Evolutionary conservation across 768 basidiomycete species (phyloP), one percentile per base, ranked within the genome.

Genomic region (Tulasnella sp.): DNA sequence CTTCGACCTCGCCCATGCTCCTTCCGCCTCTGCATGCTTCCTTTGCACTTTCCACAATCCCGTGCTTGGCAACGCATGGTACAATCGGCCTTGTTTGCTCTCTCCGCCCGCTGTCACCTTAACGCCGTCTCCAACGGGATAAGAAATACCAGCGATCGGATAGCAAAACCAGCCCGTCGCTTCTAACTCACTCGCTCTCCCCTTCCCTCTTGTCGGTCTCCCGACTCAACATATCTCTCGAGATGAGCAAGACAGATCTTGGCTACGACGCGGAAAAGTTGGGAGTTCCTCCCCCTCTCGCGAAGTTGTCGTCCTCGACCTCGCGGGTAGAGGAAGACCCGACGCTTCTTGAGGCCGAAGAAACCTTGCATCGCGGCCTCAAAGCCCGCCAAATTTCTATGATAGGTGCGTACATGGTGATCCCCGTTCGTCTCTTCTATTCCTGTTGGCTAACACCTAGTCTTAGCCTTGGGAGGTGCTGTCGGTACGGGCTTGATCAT

Each of bases 401-500:
- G 84, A 87, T 88, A 74, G 62, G 79, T 41, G 47, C 16, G 41
- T 29, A 16, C 41, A n/a, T n/a, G 22, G 9, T 34, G 62, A 29
- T 22, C 17, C n/a, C 11, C 29, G 5, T 62, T 36, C 37, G 59
- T 63, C 1, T 39, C 34, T n/a, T 0, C 17, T n/a, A 12, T 32
- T 34, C 32, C 26, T 7, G 63, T 11, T 65, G 1, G 16, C 40
- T 41, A 22, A 69, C 39, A 69, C 40, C 35, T n/a, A 11, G 40
- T 2, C 36, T 35, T 16, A 66, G 67, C 67, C 1, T 26, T 69
- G 22, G 67, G 67, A 11, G 67, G 67, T n/a, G 67, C 67, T 4
- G 67, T 69, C 35, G 67, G 67, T 16, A 86, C 86, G 29, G 85
- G 86, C 66, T 79, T 87, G 19, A 84, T 86, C 75, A 87, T 88